Evolutionary conservation across 148 eudicot genomes (phyloP), one percentile per base, ranked within the genome.

Genomic region (Euryodendron excelsum): DNA sequence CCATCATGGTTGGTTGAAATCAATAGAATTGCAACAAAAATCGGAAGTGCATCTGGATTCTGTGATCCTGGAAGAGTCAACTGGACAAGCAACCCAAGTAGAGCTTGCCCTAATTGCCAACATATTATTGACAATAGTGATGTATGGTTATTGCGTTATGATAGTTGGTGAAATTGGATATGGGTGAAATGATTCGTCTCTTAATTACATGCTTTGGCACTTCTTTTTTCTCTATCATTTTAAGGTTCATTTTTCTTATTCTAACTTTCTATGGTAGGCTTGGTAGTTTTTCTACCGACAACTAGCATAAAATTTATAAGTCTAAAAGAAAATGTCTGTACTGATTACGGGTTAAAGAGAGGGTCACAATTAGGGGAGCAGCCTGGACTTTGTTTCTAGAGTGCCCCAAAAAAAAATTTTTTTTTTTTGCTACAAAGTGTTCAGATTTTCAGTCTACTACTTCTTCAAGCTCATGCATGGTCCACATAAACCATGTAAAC

Each of bases 1-100:
- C 88, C 87, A 62, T 86, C 98, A 30, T 96, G 99, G 99, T 78
- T 96, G 86, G 94, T 96, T 79, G 98, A 96, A 66, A 87, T 91
- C 56, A 94, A 86, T 50, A 87, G 99, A 86, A 78, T 96, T 83
- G 99, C 99, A 60, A 86, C 97, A 59, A 96, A 93, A 86, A 96
- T 96, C 81, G 90, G 81, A 81, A 86, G 91, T 82, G 98, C 98
- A n/a, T 88, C 98, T 4, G 88, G 90, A 37, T 82, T 87, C 65
- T 79, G 71, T 77, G 87, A 89, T 80, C 84, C 81, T 25, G 90
- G 78, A 84, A 65, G 79, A 69, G 77, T 84, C 79, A 80, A 85
- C 48, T 96, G 94, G 95, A 87, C 87, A 84, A 93, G 99, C 87
- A 92, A 96, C 75, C 99, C 99, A 2, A 81, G 89, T 30, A 90